phyloP scores from a whole-genome alignment of 169 alveolate genomes.

The Theileria sp. region DNA sequence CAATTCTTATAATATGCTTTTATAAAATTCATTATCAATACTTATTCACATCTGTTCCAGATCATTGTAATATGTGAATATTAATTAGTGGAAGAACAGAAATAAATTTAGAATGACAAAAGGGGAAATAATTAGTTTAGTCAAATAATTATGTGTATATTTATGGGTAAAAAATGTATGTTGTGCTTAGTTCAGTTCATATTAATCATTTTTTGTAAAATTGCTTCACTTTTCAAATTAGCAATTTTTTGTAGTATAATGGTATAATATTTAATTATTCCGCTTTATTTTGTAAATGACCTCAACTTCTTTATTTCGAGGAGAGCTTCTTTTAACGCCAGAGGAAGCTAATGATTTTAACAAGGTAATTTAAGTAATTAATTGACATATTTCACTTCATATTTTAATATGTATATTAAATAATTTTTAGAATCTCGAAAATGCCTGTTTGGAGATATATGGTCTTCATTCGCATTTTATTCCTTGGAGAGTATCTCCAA shows the following conservation, averaged over 20 bases:
- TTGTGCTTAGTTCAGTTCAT: background rate
- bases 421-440: slow-evolving; percentile 28
- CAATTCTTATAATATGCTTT: background rate
- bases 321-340: slow-evolving; percentile 14
- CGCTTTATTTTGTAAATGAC: slow-evolving; percentile 3
- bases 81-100: background rate
- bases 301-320: background rate
- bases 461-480: background rate
- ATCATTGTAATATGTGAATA: too few relatives aligned
- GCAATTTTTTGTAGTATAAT: background rate
- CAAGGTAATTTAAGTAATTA: background rate
- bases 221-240: background rate
- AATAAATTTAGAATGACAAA: background rate
- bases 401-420: too few relatives aligned
- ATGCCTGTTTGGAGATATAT: slow-evolving; percentile 1
- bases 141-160: background rate
- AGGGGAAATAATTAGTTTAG: background rate
- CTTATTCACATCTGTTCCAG: background rate
- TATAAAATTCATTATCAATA: background rate
- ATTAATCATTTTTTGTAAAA: background rate
- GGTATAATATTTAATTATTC: background rate
- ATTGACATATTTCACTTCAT: background rate
- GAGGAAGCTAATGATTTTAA: slow-evolving; percentile 13
- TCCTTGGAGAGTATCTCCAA: slow-evolving; percentile 32
- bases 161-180: background rate